Evolutionary conservation across 208 protist species (phyloP).

Genomic region (Leishmania tropica): DNA sequence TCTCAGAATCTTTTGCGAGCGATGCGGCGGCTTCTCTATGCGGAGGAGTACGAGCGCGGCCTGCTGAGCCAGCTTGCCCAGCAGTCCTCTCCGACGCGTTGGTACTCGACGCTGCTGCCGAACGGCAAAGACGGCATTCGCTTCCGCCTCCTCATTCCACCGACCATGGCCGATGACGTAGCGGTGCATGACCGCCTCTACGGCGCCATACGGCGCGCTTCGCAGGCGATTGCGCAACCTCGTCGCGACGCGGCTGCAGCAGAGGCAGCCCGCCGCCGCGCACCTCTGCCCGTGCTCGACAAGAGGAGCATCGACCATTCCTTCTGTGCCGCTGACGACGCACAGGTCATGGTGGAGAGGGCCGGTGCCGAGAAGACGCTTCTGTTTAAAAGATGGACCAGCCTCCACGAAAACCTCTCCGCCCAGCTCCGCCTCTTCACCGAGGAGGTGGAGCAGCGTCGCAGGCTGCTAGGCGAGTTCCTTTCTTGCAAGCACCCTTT

Average conservation of each 20-base stretch:
- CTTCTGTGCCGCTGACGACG: background rate
- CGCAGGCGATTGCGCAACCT: constrained; percentile 17
- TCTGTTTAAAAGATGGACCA: constrained; percentile 31
- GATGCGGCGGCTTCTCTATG: constrained; percentile 50
- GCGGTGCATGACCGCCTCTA: constrained; percentile 10
- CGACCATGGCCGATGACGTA: constrained; percentile 14
- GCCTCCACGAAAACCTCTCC: constrained; percentile 25
- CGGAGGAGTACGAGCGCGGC: constrained; percentile 55
- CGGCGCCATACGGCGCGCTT: constrained; percentile 4
- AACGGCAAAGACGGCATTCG: constrained; percentile 21
- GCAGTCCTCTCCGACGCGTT: constrained; percentile 31
- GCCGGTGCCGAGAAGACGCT: constrained; percentile 33
- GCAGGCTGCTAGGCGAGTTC: constrained; percentile 44
- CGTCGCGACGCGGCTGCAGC: constrained; percentile 8
- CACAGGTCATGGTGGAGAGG: constrained; percentile 8
- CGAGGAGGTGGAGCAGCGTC: constrained; percentile 42
- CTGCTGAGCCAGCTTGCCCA: constrained; percentile 35
- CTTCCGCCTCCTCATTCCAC: constrained; percentile 19
- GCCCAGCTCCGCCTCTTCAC: constrained; percentile 33
- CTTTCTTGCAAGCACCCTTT: constrained; percentile 51
- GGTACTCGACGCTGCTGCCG: constrained; percentile 34
- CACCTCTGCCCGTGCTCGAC: background rate
- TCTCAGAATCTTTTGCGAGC: background rate
- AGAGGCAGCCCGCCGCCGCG: background rate
- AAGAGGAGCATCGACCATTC: background rate